Conservation (phyloP, 1,284 basidiomycete species). For the Garcileccinum viscosum region DNA sequence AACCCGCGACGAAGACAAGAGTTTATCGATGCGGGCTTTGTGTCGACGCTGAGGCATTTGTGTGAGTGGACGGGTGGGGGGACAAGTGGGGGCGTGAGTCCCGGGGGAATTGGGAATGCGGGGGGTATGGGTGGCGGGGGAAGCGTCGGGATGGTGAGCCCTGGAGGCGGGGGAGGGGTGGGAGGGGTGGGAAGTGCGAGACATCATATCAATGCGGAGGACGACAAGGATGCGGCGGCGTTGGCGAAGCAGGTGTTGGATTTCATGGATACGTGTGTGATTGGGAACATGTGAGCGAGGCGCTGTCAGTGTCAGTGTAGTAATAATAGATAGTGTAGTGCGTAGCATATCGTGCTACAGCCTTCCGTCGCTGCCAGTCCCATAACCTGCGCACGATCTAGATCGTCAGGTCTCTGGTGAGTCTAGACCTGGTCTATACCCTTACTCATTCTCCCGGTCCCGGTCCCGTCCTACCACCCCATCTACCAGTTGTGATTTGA, state of each 20-base stretch:
- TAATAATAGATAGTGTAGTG: no score
- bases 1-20: constrained; percentile 44
- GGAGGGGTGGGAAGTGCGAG: constrained; percentile 25
- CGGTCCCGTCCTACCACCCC: no score
- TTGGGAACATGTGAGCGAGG: constrained; percentile 27
- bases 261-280: constrained; percentile 37
- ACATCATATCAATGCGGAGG: constrained; percentile 43
- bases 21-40: constrained; percentile 51
- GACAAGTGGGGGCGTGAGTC: constrained; percentile 38
- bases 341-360: no score
- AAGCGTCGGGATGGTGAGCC: constrained; percentile 21
- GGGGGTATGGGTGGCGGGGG: constrained; percentile 23
- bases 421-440: no score
- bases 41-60: constrained; percentile 51
- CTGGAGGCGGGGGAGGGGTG: constrained; percentile 15
- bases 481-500: no score
- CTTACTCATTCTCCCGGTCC: no score
- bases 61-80: constrained; percentile 52
- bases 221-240: constrained; percentile 63
- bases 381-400: no score
- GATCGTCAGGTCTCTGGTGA: no score
- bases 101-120: constrained; percentile 34
- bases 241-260: constrained; percentile 61
- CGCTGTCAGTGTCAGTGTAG: background rate
- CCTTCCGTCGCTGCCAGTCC: no score